Evolutionary conservation across 2,329 filamentous ascomycete genomes (phyloP), one percentile per base, ranked within the genome.

Genomic region (Plectosphaerella cucumerina): DNA sequence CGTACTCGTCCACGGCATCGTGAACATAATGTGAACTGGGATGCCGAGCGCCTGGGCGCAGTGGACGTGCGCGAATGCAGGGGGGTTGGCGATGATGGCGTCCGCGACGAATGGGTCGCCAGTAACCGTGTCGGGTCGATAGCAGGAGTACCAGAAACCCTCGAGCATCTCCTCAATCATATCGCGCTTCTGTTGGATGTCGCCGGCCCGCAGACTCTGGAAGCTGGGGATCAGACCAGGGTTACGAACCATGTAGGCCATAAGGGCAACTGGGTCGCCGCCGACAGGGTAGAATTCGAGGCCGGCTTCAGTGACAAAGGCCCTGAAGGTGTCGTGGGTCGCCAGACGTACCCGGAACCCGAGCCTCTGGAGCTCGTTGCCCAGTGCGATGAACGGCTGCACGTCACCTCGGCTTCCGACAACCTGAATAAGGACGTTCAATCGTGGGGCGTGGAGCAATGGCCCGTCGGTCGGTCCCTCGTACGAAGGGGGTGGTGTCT

Each of bases 1-100:
- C 1, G 86, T 89, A 2, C 85, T 81, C 10, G 84, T 84, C 80
- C 85, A 90, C 1, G 86, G 86, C 85, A 90, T 89, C 5, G 78
- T 75, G 52, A 72, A 71, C 61, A 76, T 70, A 21, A 76, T 54
- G 53, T 75, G 71, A 4, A 75, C 53, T 1, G 73, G 72, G 10
- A 75, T 64, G 0, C 64, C 62, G 10, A 76, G 56, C 5, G 61
- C 64, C 55, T 75, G 62, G 1, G 72, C 72, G 55, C 71, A 74
- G 50, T 73, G 70, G 4, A 75, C 57, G 60, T 75, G 73, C 0
- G 69, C 71, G 56, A 73, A 71, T 11, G 63, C 68, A 1, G 71
- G 71, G 0, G 73, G 72, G 49, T 75, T 76, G 0, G 73, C 71
- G 52, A 76, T 75, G 33, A 76, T 75, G 1, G 66, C 69, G 41